Conservation (phyloP, 164 flowering plant species). For the Berberis thunbergii region DNA sequence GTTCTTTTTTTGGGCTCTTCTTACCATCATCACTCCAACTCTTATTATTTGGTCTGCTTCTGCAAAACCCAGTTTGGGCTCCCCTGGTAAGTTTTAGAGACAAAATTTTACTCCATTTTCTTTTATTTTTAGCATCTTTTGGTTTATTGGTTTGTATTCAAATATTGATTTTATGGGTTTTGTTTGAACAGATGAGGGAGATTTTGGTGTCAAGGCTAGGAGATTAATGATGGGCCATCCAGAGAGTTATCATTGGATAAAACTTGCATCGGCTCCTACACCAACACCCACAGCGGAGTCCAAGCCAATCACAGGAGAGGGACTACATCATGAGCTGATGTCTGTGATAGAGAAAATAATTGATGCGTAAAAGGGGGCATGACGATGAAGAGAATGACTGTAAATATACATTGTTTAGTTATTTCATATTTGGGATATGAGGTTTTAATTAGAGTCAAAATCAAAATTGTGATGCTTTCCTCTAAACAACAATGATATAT, state of each 20-base stretch:
- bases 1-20: conserved; percentile 61
- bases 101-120: neutral
- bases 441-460: no score
- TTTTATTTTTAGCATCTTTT: neutral
- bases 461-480: no score
- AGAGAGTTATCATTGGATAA: conserved; percentile 3
- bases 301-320: no score
- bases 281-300: neutral
- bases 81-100: conserved; percentile 22
- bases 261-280: conserved; percentile 2
- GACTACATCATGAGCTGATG: no score
- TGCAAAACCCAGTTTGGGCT: conserved; percentile 23
- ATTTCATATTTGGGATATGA: no score
- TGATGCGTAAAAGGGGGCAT: no score
- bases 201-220: conserved; percentile 2
- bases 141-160: neutral
- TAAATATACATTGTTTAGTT: no score
- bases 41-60: conserved; percentile 52
- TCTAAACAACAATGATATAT: no score
- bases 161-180: neutral
- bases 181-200: conserved; percentile 2
- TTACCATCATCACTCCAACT: conserved; percentile 70
- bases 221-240: conserved; percentile 10
- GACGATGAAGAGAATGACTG: no score
- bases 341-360: no score